A percentile compares a stretch with the other conserved stretches of the same genome.
These are phyloP conservation scores for Fraxinus excelsior DNA, from an alignment of 257 asterid species.

Conservation along the genomic window DNA sequence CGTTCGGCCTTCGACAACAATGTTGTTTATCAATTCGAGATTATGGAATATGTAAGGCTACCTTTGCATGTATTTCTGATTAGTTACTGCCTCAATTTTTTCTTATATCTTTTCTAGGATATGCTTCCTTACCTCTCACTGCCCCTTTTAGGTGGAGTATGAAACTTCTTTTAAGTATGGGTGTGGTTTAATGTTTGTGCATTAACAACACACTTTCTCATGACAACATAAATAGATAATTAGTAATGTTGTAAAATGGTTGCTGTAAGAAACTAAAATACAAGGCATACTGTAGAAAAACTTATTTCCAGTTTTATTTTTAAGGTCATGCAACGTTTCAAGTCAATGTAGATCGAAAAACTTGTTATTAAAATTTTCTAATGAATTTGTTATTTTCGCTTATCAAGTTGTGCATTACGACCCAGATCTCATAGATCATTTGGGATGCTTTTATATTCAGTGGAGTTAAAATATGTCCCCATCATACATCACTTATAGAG, in stretches of 20 bases:
- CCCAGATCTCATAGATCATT: neutral
- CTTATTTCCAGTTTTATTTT: neutral
- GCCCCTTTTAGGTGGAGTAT: neutral
- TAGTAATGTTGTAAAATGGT: neutral
- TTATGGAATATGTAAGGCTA: conserved; percentile 95
- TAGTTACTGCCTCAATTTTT: conserved; percentile 6
- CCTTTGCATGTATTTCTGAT: conserved; percentile 18
- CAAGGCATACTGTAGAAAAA: conserved; percentile 5
- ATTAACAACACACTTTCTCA: conserved; percentile 12
- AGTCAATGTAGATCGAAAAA: neutral
- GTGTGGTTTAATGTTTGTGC: neutral
- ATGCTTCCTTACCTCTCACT: neutral
- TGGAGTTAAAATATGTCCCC: neutral
- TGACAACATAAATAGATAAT: conserved; percentile 3
- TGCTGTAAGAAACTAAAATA: conserved; percentile 8
- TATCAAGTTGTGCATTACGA: conserved; percentile 15
- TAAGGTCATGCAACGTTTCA: conserved; percentile 12
- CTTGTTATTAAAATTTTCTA: conserved; percentile 9
- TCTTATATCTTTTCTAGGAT: conserved; percentile 10
- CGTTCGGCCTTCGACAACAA: conserved; percentile 97
- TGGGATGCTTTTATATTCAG: neutral
- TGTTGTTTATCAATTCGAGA: conserved; percentile 95
- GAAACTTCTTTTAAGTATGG: conserved; percentile 8
- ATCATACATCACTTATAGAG: neutral
- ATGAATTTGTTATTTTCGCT: conserved; percentile 2